phyloP scores from a whole-genome alignment of 768 basidiomycete species.

The Sarcomyxa edulis region DNA sequence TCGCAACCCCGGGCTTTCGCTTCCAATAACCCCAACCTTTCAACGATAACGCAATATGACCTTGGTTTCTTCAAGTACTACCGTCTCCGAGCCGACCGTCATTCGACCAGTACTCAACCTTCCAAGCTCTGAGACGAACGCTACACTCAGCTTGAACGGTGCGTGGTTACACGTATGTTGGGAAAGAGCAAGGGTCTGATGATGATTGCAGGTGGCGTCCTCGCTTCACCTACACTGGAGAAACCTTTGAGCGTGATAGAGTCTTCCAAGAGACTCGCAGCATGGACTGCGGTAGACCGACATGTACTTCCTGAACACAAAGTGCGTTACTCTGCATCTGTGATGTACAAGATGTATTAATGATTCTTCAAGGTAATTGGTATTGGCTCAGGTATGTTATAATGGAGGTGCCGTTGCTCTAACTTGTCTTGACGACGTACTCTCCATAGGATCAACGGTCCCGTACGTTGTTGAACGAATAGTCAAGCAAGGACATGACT shows the following conservation, averaged over 20 bases:
- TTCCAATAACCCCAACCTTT: too few species aligned
- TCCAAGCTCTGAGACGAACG: too few species aligned
- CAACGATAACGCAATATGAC: too few species aligned
- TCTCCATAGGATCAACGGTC: constrained; percentile 72
- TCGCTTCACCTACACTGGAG: constrained; percentile 8
- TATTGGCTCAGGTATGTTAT: constrained; percentile 85
- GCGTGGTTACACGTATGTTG: too few species aligned
- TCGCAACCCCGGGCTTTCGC: too few species aligned
- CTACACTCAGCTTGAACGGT: too few species aligned
- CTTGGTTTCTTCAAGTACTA: too few species aligned
- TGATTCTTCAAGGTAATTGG: constrained; percentile 60
- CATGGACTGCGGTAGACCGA: constrained; percentile 90
- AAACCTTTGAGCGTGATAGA: constrained; percentile 52
- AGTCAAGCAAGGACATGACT: constrained; percentile 68
- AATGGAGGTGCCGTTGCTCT: too few species aligned
- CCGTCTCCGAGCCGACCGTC: too few species aligned
- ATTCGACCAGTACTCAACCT: too few species aligned
- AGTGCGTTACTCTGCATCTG: constrained; percentile 35
- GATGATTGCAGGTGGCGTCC: too few species aligned
- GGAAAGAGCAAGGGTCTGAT: too few species aligned
- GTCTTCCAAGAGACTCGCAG: constrained; percentile 83
- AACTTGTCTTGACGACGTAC: constrained; percentile 6
- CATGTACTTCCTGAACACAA: constrained; percentile 81
- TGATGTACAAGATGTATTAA: neutral
- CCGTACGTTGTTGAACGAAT: constrained; percentile 97